A percentile compares a stretch with the other conserved stretches of the same genome.
These are phyloP conservation scores for Oryza australiensis DNA, from an alignment of 176 grass and related monocot species.

Conservation along the genomic window DNA sequence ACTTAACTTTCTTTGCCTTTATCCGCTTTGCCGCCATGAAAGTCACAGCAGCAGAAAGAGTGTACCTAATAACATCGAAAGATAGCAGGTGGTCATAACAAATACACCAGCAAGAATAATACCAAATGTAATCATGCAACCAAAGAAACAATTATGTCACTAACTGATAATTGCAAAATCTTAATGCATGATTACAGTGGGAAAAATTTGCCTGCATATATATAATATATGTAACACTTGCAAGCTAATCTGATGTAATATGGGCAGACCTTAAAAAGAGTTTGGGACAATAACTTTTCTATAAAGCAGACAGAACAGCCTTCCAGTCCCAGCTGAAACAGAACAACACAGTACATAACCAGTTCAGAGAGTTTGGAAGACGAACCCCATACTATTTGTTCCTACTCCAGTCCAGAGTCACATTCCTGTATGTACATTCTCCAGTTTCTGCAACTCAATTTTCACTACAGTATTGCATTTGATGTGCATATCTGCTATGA, in stretches of 20 bases:
- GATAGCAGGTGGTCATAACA: conserved; percentile 15
- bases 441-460: conserved; percentile 7
- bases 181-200: not conserved
- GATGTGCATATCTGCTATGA: not conserved
- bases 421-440: not conserved
- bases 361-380: not conserved
- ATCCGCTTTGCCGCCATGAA: conserved; percentile 78
- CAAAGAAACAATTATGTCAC: not conserved
- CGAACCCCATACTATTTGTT: not conserved
- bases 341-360: not conserved
- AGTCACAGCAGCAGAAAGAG: conserved; percentile 90
- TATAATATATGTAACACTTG: not conserved
- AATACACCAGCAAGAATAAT: not conserved
- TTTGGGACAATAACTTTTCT: not conserved
- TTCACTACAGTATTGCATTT: conserved; percentile 13
- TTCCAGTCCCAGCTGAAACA: not conserved
- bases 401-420: not conserved
- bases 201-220: not conserved
- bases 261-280: not conserved
- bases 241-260: not conserved
- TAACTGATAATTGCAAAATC: not conserved
- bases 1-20: conserved; percentile 63
- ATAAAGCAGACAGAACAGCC: not conserved
- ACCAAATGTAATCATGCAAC: not conserved
- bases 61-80: conserved; percentile 67